Conservation (phyloP, 2,329 filamentous ascomycete genomes). For the Pseudonectria foliicola region DNA sequence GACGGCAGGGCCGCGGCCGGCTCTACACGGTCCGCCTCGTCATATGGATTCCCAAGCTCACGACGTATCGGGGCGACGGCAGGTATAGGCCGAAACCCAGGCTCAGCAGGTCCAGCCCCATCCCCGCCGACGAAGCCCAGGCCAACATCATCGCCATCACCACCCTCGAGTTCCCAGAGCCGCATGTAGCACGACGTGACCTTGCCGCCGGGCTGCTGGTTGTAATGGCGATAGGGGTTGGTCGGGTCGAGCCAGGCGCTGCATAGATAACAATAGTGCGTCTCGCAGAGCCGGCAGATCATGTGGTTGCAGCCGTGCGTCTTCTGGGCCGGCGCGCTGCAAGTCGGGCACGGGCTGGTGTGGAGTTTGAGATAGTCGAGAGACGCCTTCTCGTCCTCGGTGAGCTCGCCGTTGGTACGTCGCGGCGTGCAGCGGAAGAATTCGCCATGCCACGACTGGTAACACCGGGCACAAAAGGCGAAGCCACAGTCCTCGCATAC, state of each 20-base stretch:
- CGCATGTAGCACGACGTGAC: conserved; percentile 69
- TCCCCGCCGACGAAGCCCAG: conserved; percentile 36
- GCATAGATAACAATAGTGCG: conserved; percentile 95
- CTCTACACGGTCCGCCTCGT: no score
- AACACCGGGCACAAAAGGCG: conserved; percentile 71
- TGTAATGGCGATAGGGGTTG: conserved; percentile 88
- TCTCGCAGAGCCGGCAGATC: conserved; percentile 82
- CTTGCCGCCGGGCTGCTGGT: conserved; percentile 47
- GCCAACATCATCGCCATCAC: conserved; percentile 56
- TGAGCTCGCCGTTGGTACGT: conserved; percentile 61
- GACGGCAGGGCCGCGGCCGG: no score
- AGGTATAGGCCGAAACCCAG: no score
- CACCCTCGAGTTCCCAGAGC: conserved; percentile 82
- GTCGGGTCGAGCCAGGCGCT: conserved; percentile 72
- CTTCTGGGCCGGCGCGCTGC: conserved; percentile 78
- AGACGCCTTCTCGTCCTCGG: conserved; percentile 78
- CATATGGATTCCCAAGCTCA: no score
- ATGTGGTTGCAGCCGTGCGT: conserved; percentile 95
- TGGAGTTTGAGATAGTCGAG: conserved; percentile 75
- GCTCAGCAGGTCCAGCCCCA: conserved; percentile 10
- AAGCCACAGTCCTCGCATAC: conserved; percentile 86
- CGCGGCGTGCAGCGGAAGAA: conserved; percentile 62
- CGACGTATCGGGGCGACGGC: no score
- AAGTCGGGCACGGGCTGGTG: conserved; percentile 85
- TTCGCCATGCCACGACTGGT: conserved; percentile 87